Evolutionary conservation across 495 filamentous ascomycete genomes (phyloP).

Genomic region (Neurospora cerealis): DNA sequence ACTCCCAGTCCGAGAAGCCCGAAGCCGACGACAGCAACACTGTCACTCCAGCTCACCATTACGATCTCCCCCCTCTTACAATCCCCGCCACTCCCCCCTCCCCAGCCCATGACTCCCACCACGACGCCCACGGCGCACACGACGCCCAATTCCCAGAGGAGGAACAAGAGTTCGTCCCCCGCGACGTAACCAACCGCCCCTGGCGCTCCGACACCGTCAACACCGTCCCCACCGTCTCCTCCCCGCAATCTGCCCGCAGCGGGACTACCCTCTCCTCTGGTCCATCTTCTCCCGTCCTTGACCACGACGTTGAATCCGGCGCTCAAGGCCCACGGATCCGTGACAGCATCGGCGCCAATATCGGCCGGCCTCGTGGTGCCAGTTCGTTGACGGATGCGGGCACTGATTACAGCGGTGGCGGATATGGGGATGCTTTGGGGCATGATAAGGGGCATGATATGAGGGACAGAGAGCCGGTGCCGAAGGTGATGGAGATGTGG

Average conservation of each 20-base stretch:
- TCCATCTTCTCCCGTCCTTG: slow-evolving; percentile 7
- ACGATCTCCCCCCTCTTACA: background rate
- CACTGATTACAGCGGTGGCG: slow-evolving; percentile 5
- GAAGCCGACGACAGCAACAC: fast-evolving
- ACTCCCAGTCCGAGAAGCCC: background rate
- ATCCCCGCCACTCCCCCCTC: background rate
- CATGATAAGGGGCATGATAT: background rate
- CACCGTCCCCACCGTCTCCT: background rate
- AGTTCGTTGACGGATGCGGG: background rate
- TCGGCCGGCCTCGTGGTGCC: slow-evolving; percentile 1
- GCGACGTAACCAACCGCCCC: background rate
- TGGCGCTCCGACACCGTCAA: background rate
- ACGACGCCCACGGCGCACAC: background rate
- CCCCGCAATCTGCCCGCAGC: slow-evolving; percentile 14
- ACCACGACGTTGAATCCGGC: background rate
- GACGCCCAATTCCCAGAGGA: background rate
- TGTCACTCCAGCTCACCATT: background rate
- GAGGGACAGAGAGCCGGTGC: background rate
- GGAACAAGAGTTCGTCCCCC: background rate
- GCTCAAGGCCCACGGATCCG: slow-evolving; percentile 8
- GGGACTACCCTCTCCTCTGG: slow-evolving; percentile 11
- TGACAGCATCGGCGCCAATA: background rate
- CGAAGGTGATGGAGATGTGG: background rate
- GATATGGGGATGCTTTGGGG: background rate
- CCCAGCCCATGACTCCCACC: background rate